Evolutionary conservation across 2,329 filamentous ascomycete genomes (phyloP), one percentile per base, ranked within the genome.

Genomic region (Parastagonospora avenae): DNA sequence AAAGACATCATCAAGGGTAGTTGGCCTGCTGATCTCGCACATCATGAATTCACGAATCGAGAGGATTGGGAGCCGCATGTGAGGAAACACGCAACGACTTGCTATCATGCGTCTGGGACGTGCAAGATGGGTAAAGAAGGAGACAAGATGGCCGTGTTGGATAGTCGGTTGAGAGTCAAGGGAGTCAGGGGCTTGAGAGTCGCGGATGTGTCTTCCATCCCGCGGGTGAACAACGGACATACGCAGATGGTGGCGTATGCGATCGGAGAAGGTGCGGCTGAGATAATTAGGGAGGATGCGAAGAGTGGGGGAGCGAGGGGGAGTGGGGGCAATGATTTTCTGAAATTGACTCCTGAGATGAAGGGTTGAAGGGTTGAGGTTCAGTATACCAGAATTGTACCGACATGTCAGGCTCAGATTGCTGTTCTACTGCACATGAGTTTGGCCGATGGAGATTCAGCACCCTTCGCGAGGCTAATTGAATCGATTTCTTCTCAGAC

Each of bases 41-140:
- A 87, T 55, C 82, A 86, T 66, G 68, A 66, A 42, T 77, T 79
- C 62, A 82, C 74, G 46, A 79, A 73, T 1, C 74, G 83, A 11
- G 81, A 85, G 60, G 76, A 87, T 35, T 87, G 85, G 85, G 73
- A 80, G 31, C 76, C 78, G 0, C 81, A 80, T 59, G 80, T 87
- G 5, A 81, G 77, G 60, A 71, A 85, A 29, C 76, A 85, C 63
- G 83, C 82, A n/a, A 85, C 82, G 2, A 85, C 83, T 19, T 85
- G 83, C 66, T 28, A 81, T 77, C 2, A 81, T 73, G 48, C 85
- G 77, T 80, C 83, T 82, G 64, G 84, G 79, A 87, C 84, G 0
- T 77, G 76, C 6, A 80, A 79, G 63, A 87, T 87, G 83, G 73
- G 73, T 5, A 54, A 49, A 27, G n/a, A 43, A 0, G 60, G 61